Evolutionary conservation across 1,284 basidiomycete genomes (phyloP).

Genomic region (Pseudozyma tsukubaensis): DNA sequence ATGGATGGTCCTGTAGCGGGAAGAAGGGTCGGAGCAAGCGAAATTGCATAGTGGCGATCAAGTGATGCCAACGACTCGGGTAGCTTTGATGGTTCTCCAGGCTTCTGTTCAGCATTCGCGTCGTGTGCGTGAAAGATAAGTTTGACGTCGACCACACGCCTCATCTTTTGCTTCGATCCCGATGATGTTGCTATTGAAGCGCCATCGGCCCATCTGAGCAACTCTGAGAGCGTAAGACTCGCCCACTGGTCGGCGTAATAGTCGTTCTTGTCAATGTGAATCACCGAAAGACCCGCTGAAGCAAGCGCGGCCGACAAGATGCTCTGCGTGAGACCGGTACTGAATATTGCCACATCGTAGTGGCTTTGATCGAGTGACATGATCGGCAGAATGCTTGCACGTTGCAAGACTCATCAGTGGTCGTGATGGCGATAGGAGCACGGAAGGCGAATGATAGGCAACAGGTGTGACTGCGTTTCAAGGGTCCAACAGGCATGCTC

Average conservation of each 20-base stretch:
- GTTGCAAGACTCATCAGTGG: not conserved
- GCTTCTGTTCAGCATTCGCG: not conserved
- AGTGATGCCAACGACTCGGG: slow-evolving; percentile 24
- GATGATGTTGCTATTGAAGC: not conserved
- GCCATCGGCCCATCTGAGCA: slow-evolving; percentile 75
- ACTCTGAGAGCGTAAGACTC: slow-evolving; percentile 82
- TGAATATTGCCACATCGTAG: slow-evolving; percentile 85
- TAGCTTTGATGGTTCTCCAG: slow-evolving; percentile 22
- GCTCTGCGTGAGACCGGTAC: slow-evolving; percentile 82
- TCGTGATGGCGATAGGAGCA: not conserved
- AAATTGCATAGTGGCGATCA: slow-evolving; percentile 80
- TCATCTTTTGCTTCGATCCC: not conserved
- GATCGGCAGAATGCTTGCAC: not conserved
- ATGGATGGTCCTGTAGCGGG: slow-evolving; percentile 84
- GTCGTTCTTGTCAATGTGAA: slow-evolving; percentile 84
- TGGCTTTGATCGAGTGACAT: slow-evolving; percentile 61
- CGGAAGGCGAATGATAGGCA: not conserved
- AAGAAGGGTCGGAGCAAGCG: slow-evolving; percentile 83
- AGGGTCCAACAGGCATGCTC: not conserved
- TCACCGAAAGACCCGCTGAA: slow-evolving; percentile 84
- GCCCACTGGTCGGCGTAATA: slow-evolving; percentile 89
- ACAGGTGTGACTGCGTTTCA: not conserved
- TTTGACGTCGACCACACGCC: slow-evolving; percentile 5
- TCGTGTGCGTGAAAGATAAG: slow-evolving; percentile 33
- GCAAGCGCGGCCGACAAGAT: slow-evolving; percentile 75